These are phyloP conservation scores for Yamadazyma endophytica DNA, from an alignment of 805 yeast species.

Conservation along the genomic window DNA sequence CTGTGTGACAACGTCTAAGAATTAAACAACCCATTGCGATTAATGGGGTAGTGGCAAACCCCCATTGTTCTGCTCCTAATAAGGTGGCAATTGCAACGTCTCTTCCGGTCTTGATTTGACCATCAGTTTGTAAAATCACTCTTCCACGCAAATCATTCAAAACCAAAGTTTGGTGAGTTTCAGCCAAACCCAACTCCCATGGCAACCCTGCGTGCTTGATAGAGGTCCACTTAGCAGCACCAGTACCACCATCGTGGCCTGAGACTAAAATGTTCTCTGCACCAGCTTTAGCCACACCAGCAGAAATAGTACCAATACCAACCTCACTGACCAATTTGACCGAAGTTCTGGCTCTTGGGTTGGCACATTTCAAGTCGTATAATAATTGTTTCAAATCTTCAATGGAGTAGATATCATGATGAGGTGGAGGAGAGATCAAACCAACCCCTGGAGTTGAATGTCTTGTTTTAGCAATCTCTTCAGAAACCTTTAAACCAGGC, in stretches of 20 bases:
- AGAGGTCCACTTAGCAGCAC: conserved; percentile 98
- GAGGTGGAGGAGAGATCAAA: conserved; percentile 96
- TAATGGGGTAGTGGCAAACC: conserved; percentile 94
- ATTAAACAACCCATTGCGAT: conserved; percentile 97
- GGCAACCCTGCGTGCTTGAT: conserved; percentile 97
- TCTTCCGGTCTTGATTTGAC: conserved; percentile 95
- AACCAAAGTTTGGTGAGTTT: conserved; percentile 95
- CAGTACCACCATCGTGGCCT: conserved; percentile 99
- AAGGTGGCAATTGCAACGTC: conserved; percentile 95
- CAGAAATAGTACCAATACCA: conserved; percentile 98
- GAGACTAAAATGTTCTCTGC: conserved; percentile 94
- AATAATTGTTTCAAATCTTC: conserved; percentile 96
- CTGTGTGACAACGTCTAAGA: conserved; percentile 84
- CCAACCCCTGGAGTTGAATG: conserved; percentile 98
- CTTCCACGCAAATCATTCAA: conserved; percentile 94
- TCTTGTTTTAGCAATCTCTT: conserved; percentile 86
- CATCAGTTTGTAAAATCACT: conserved; percentile 96
- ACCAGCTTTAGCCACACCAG: conserved; percentile 98
- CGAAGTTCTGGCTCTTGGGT: conserved; percentile 95
- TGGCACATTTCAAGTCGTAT: conserved; percentile 93
- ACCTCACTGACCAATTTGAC: conserved; percentile 96
- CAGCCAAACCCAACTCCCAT: conserved; percentile 98
- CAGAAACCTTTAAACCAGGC: conserved; percentile 90
- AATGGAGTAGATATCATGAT: conserved; percentile 96
- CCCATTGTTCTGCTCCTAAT: conserved; percentile 98